Conservation (phyloP, 768 basidiomycete species). For the Russula griseocarnosa region DNA sequence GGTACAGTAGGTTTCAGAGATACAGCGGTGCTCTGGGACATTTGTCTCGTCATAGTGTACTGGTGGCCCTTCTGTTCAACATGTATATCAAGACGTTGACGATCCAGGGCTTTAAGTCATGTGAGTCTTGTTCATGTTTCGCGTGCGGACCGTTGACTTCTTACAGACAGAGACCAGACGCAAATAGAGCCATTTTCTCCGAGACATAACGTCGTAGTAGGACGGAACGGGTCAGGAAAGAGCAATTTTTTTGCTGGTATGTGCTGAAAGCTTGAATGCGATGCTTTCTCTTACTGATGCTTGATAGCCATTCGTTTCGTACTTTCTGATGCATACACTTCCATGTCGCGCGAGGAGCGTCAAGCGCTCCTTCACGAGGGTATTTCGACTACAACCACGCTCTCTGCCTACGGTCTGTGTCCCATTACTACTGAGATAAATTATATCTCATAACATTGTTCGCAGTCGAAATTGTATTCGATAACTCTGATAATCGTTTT, state of each 20-base stretch:
- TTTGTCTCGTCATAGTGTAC: neutral
- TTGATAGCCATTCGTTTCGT: constrained; percentile 89
- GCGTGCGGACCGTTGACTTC: constrained; percentile 2
- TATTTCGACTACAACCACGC: constrained; percentile 77
- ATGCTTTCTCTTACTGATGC: constrained; percentile 1
- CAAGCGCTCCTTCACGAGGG: constrained; percentile 94
- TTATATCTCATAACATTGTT: constrained; percentile 12
- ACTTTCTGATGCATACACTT: constrained; percentile 94
- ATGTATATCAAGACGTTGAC: constrained; percentile 90
- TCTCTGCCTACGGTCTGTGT: constrained; percentile 83
- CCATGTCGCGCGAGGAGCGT: constrained; percentile 90
- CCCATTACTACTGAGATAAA: neutral
- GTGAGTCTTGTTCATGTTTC: constrained; percentile 40
- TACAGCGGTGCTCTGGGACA: neutral
- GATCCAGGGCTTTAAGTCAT: constrained; percentile 98
- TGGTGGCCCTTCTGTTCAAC: neutral
- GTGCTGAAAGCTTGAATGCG: constrained; percentile 30
- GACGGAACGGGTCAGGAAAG: constrained; percentile 96
- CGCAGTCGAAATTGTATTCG: constrained; percentile 88
- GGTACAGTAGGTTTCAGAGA: neutral
- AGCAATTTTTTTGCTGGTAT: constrained; percentile 96
- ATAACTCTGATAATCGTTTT: constrained; percentile 91
- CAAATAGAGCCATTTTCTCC: constrained; percentile 94
- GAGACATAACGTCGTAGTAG: constrained; percentile 93
- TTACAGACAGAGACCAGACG: constrained; percentile 76